A percentile compares a stretch with the other conserved stretches of the same genome.
phyloP scores from a whole-genome alignment of 371 early-diverging fungal species.

The Mucor saturninus region DNA sequence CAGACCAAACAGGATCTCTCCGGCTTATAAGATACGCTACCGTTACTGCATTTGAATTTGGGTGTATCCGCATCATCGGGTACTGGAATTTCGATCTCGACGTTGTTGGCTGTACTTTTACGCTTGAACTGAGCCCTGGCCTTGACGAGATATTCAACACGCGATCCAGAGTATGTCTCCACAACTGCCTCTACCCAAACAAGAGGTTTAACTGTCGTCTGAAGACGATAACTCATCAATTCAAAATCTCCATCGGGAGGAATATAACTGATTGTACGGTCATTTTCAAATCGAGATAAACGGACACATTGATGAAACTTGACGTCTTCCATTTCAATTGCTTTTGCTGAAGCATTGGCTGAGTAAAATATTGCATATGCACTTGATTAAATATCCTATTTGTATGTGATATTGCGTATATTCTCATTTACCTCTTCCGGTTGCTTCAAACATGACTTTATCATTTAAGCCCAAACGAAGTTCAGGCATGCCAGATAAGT shows the following conservation, averaged over 20 bases:
- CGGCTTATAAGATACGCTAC: constrained; percentile 92
- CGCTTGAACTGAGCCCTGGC: constrained; percentile 97
- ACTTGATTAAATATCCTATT: too few relatives aligned
- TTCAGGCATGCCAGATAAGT: constrained; percentile 98
- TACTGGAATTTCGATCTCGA: constrained; percentile 96
- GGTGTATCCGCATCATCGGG: constrained; percentile 97
- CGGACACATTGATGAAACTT: constrained; percentile 99
- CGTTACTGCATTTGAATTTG: constrained; percentile 92
- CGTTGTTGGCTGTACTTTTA: constrained; percentile 96
- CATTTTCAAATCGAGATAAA: constrained; percentile 92
- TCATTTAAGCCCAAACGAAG: constrained; percentile 96
- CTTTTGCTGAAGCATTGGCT: constrained; percentile 82
- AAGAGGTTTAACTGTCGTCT: constrained; percentile 90
- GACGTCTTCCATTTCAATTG: constrained; percentile 99
- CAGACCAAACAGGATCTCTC: constrained; percentile 94
- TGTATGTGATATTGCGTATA: too few relatives aligned
- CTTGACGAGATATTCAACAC: constrained; percentile 96
- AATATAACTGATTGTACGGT: constrained; percentile 94
- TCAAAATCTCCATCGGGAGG: constrained; percentile 98
- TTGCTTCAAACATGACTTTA: constrained; percentile 97
- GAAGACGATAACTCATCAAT: constrained; percentile 96
- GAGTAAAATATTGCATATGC: too few relatives aligned
- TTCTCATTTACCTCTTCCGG: constrained; percentile 73
- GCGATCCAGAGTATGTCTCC: constrained; percentile 89
- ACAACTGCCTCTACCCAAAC: constrained; percentile 96